phyloP scores from a whole-genome alignment of 108 stramenopile species.

The Skeletonema marinoi region DNA sequence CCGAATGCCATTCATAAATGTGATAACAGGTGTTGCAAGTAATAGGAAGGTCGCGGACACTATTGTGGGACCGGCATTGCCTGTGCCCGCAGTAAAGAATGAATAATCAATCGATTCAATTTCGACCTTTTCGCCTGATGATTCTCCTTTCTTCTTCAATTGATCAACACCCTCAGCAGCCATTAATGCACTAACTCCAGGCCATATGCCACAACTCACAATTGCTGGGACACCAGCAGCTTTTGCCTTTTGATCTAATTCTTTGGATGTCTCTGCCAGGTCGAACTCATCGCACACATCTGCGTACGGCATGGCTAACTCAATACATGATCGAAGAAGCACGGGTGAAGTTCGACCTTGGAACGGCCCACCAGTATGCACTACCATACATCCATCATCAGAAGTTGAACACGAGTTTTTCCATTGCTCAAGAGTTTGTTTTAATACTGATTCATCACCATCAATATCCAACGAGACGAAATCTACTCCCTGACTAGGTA shows the following conservation, averaged over 20 bases:
- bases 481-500: conserved; percentile 25
- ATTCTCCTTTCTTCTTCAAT: conserved; percentile 46
- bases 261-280: conserved; percentile 64
- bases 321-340: conserved; percentile 58
- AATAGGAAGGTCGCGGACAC: conserved; percentile 84
- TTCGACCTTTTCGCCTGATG: conserved; percentile 10
- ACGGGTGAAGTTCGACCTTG: conserved; percentile 63
- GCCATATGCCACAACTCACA: conserved; percentile 60
- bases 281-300: conserved; percentile 91
- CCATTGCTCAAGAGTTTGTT: conserved; percentile 5
- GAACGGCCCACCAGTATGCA: conserved; percentile 89
- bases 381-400: conserved; percentile 46
- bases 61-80: conserved; percentile 84
- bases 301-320: conserved; percentile 60
- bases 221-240: conserved; percentile 50
- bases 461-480: conserved; percentile 48
- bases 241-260: conserved; percentile 31
- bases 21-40: conserved; percentile 69
- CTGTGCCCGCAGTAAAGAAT: conserved; percentile 87
- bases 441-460: conserved; percentile 9
- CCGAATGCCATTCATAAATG: conserved; percentile 52
- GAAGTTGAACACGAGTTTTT: conserved; percentile 2
- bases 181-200: conserved; percentile 57
- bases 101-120: conserved; percentile 55
- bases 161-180: conserved; percentile 34